These are phyloP conservation scores for Cyathus striatus DNA, from an alignment of 768 basidiomycete genomes.

Conservation along the genomic window DNA sequence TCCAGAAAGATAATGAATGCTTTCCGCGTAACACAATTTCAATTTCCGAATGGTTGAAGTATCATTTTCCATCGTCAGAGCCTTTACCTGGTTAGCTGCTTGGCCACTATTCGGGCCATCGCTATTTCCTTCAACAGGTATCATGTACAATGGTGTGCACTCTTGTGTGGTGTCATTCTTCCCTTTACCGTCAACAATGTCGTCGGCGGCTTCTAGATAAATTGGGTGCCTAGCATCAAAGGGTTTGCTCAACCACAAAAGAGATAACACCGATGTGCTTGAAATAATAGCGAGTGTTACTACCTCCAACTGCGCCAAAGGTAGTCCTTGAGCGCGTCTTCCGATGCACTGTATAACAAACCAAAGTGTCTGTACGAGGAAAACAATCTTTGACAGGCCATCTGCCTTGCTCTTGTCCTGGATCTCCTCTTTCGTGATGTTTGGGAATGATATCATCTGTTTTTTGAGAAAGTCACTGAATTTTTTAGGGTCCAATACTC, in stretches of 20 bases:
- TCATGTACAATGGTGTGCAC: no score
- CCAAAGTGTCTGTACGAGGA: not conserved
- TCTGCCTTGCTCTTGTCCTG: constrained; percentile 2
- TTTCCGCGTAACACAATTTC: no score
- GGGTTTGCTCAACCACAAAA: constrained; percentile 2
- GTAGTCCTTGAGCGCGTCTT: not conserved
- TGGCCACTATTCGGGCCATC: not conserved
- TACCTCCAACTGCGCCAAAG: not conserved
- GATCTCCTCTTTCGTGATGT: not conserved
- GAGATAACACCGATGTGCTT: not conserved
- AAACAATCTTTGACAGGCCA: not conserved
- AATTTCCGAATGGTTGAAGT: not conserved
- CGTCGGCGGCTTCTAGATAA: not conserved
- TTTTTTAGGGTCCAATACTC: not conserved
- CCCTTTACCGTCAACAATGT: no score
- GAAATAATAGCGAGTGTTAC: not conserved
- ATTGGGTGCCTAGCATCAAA: not conserved
- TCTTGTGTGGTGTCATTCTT: no score
- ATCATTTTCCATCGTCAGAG: not conserved
- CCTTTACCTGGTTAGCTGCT: not conserved
- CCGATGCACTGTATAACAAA: not conserved
- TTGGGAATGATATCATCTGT: not conserved
- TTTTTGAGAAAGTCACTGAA: not conserved
- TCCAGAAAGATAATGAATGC: no score
- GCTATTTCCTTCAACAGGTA: not conserved